Evolutionary conservation across 441 rosid species (phyloP).

Genomic region (Omphalea diandra): DNA sequence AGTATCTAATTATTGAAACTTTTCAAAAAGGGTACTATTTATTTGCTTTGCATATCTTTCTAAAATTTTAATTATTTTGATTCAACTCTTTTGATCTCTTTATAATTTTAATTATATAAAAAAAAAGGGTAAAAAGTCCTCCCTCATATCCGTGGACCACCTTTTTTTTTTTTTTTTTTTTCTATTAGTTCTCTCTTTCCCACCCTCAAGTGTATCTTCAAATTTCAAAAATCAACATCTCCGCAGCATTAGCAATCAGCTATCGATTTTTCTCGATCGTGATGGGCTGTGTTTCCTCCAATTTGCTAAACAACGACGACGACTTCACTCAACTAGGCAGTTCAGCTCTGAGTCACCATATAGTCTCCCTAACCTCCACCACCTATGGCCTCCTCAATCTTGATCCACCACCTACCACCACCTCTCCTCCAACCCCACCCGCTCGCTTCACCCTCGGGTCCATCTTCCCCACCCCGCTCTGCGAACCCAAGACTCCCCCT

Average conservation of each 20-base stretch:
- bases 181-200: not conserved
- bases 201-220: conserved; percentile 9
- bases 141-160: not conserved
- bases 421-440: conserved; percentile 52
- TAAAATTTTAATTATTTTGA: too few relatives aligned
- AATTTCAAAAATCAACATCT: conserved; percentile 11
- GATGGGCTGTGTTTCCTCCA: conserved; percentile 94
- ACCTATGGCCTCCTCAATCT: conserved; percentile 86
- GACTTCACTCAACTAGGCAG: conserved; percentile 67
- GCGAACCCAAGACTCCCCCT: conserved; percentile 42
- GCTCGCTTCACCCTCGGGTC: conserved; percentile 47
- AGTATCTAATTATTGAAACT: too few relatives aligned
- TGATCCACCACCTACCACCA: conserved; percentile 39
- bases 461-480: conserved; percentile 38
- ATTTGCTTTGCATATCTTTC: too few relatives aligned
- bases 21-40: too few relatives aligned
- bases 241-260: too few relatives aligned
- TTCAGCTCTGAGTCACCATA: conserved; percentile 73
- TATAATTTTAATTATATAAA: too few relatives aligned
- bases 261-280: too few relatives aligned
- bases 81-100: too few relatives aligned
- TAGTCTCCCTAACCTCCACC: conserved; percentile 86
- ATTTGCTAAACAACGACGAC: conserved; percentile 64
- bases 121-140: not conserved
- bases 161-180: too few relatives aligned